Base-by-base conservation (phyloP, 352 stramenopile genomes). In the Phytophthora tentaculata region DNA sequence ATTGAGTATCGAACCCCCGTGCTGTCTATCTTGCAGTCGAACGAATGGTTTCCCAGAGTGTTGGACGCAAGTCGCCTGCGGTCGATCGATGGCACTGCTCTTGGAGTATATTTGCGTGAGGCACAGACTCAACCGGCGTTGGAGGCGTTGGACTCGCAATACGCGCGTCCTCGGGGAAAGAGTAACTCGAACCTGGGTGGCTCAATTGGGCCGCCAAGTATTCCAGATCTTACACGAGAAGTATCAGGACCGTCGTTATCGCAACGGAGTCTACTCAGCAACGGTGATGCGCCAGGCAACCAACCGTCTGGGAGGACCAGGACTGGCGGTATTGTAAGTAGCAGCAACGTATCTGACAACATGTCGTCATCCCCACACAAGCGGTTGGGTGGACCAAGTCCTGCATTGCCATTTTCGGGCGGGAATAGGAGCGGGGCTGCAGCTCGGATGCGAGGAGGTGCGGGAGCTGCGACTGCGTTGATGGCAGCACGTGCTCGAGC, bases 401-500 rank as follows among this genome's bases (percentile, higher is more conserved):
- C 59, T 29, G 64, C 52, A 5, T 58, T 62, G n/a, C 74, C 53
- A 39, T 78, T 67, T 43, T 49, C 70, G 12, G 52, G 71, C 29
- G 58, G 55, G 2, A 76, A 73, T 47, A 35, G 52, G 24, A 71
- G 44, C 37, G 69, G 63, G 4, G 41, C 43, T 17, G 24, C 71
- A 37, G n/a, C 52, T 48, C 73, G 83, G 49, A 79, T 92, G 61
- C 76, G 84, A 48, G 73, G 57, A 0, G 83, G 73, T 56, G 65
- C 77, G 22, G 84, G 77, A 28, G 87, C 87, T 32, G 76, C 85
- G 1, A 95, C 88, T 44, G 87, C 87, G 6, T 63, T 95, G 23
- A 79, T 95, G 52, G 87, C 87, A 22, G 87, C 87, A 20, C 72
- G 87, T 62, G 87, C 84, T 14, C 76, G 87, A 50, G 87, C 87